phyloP scores from a whole-genome alignment of 352 stramenopile species.

The Thalassiosira exigua region DNA sequence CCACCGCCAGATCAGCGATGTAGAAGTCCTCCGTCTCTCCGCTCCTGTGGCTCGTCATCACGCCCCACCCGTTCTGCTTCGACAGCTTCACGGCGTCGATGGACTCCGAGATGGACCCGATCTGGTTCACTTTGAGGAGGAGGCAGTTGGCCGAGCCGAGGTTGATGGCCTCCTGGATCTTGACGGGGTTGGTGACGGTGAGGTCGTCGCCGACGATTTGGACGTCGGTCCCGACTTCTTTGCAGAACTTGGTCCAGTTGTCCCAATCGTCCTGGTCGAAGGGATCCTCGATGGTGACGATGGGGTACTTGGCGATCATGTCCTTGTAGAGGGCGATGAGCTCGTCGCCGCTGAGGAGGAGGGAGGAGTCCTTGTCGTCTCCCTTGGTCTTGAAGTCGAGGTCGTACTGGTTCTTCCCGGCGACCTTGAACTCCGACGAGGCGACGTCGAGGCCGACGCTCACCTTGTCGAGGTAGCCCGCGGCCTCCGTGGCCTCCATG shows the following conservation, averaged over 20 bases:
- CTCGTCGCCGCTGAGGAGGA: conserved; percentile 90
- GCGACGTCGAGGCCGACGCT: conserved; percentile 98
- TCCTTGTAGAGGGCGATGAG: conserved; percentile 95
- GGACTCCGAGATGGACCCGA: conserved; percentile 98
- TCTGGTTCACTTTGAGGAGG: conserved; percentile 99
- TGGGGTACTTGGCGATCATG: conserved; percentile 93
- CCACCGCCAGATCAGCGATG: conserved; percentile 99
- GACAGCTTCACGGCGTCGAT: conserved; percentile 99
- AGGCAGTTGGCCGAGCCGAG: conserved; percentile 95
- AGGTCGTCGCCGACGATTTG: conserved; percentile 99
- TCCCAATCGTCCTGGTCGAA: conserved; percentile 99
- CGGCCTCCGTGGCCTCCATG: conserved; percentile 95
- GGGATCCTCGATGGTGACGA: conserved; percentile 98
- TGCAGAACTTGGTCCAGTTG: conserved; percentile 95
- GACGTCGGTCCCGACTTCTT: conserved; percentile 87
- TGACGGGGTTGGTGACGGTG: conserved; percentile 97
- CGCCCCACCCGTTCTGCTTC: conserved; percentile 98
- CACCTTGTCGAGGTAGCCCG: conserved; percentile 96
- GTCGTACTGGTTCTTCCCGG: conserved; percentile 96
- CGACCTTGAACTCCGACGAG: conserved; percentile 97
- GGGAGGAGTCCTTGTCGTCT: conserved; percentile 85
- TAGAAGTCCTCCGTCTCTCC: conserved; percentile 99
- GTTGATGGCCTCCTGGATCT: conserved; percentile 93
- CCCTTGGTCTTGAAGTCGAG: conserved; percentile 98
- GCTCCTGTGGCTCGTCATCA: conserved; percentile 98